Evolutionary conservation across 768 basidiomycete species (phyloP).

Genomic region (Podaxis sp.): DNA sequence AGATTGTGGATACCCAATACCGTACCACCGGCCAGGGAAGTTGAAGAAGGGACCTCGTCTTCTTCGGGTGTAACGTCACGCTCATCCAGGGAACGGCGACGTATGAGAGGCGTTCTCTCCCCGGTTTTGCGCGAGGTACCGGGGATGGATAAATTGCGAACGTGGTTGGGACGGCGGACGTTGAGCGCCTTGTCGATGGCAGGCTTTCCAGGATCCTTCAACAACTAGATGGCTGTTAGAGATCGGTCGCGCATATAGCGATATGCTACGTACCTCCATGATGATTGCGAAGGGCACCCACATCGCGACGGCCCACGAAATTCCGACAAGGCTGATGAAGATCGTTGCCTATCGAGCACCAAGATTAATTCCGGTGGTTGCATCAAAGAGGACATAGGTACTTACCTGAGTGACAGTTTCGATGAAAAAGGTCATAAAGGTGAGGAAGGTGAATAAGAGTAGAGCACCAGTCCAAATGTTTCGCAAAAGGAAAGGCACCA

Average conservation of each 20-base stretch:
- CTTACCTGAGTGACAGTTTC: constrained; percentile 68
- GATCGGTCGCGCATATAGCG: neutral
- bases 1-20: constrained; percentile 94
- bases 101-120: constrained; percentile 60
- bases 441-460: constrained; percentile 74
- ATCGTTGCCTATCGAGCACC: constrained; percentile 58
- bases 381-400: neutral
- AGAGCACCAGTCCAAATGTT: constrained; percentile 94
- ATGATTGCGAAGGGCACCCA: constrained; percentile 98
- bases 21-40: constrained; percentile 80
- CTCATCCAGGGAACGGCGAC: constrained; percentile 55
- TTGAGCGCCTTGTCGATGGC: constrained; percentile 18
- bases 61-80: constrained; percentile 37
- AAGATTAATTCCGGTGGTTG: neutral
- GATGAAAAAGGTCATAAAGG: constrained; percentile 86
- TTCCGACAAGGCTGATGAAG: constrained; percentile 81
- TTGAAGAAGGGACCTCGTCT: constrained; percentile 33
- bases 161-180: constrained; percentile 44
- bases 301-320: constrained; percentile 97
- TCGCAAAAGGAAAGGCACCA: constrained; percentile 87
- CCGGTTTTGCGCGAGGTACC: constrained; percentile 29
- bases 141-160: constrained; percentile 54
- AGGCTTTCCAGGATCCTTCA: constrained; percentile 66
- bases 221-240: constrained; percentile 40
- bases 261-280: constrained; percentile 73